Conservation (phyloP, 1,284 basidiomycete species). For the Cryptococcus sp. region DNA sequence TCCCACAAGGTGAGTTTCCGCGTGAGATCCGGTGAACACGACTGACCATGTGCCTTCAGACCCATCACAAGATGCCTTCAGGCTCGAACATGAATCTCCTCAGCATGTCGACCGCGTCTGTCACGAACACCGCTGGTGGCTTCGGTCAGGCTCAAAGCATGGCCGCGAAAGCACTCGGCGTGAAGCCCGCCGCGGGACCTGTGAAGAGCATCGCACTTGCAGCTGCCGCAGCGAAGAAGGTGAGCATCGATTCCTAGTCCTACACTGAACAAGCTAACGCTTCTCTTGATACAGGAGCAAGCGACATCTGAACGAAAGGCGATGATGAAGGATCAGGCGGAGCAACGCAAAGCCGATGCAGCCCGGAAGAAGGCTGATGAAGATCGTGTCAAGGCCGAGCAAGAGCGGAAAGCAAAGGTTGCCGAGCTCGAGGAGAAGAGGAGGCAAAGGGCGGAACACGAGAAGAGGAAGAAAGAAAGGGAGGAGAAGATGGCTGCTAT, state of each 20-base stretch:
- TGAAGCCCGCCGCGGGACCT: slow-evolving; percentile 50
- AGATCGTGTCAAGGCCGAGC: slow-evolving; percentile 21
- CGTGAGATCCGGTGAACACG: not conserved
- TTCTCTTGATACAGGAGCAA: slow-evolving; percentile 65
- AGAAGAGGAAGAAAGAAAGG: slow-evolving; percentile 49
- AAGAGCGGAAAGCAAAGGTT: slow-evolving; percentile 31
- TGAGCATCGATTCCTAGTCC: slow-evolving; percentile 43
- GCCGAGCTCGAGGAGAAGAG: slow-evolving; percentile 65
- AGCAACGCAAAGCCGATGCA: slow-evolving; percentile 69
- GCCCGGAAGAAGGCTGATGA: slow-evolving; percentile 75
- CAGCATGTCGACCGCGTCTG: slow-evolving; percentile 17
- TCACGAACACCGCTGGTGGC: slow-evolving; percentile 11
- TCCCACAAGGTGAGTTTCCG: slow-evolving; percentile 16
- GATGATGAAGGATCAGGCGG: slow-evolving; percentile 72
- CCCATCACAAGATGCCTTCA: slow-evolving; percentile 15
- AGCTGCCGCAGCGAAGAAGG: slow-evolving; percentile 80
- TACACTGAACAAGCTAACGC: slow-evolving; percentile 3
- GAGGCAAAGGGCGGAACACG: slow-evolving; percentile 52
- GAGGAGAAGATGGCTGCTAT: slow-evolving; percentile 36
- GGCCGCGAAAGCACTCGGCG: slow-evolving; percentile 46
- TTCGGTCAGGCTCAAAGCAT: slow-evolving; percentile 44
- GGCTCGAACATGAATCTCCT: slow-evolving; percentile 6
- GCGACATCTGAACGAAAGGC: slow-evolving; percentile 79
- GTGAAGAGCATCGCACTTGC: slow-evolving; percentile 82
- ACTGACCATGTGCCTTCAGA: not conserved